Conservation (phyloP, 1,284 basidiomycete species). For the Cryptococcus sp. region DNA sequence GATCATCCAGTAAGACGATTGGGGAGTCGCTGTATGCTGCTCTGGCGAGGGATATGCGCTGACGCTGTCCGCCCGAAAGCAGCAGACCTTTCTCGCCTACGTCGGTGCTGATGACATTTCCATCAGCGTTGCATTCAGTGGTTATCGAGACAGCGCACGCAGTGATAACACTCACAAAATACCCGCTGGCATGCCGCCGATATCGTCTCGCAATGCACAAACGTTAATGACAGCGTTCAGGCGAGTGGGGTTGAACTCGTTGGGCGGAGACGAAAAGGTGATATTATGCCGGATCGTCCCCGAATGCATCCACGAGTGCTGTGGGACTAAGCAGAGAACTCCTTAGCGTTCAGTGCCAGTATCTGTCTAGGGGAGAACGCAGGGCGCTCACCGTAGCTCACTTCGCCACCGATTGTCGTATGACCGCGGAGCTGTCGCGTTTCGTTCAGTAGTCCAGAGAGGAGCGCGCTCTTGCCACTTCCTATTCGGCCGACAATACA, state of each 20-base stretch:
- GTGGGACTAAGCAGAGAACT: slow-evolving; percentile 18
- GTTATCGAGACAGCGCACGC: too few relatives aligned
- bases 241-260: slow-evolving; percentile 24
- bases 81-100: slow-evolving; percentile 28
- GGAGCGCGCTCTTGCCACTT: slow-evolving; percentile 58
- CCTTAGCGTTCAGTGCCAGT: too few relatives aligned
- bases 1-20: slow-evolving; percentile 34
- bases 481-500: slow-evolving; percentile 46
- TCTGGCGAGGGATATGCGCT: slow-evolving; percentile 24
- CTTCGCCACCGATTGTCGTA: slow-evolving; percentile 63
- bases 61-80: slow-evolving; percentile 28
- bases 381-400: slow-evolving; percentile 61
- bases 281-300: slow-evolving; percentile 62
- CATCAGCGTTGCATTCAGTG: slow-evolving; percentile 37
- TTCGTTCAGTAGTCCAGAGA: slow-evolving; percentile 71
- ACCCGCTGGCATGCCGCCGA: slow-evolving; percentile 29
- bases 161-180: slow-evolving; percentile 49
- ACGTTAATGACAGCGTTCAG: slow-evolving; percentile 27
- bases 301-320: slow-evolving; percentile 68
- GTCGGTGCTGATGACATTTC: slow-evolving; percentile 12
- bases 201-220: slow-evolving; percentile 34
- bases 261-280: slow-evolving; percentile 29
- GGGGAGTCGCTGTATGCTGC: slow-evolving; percentile 19
- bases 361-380: background rate
- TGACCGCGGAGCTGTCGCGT: slow-evolving; percentile 67